Evolutionary conservation across 768 basidiomycete species (phyloP), one percentile per base, ranked within the genome.

Genomic region (Mycena albidolilacea): DNA sequence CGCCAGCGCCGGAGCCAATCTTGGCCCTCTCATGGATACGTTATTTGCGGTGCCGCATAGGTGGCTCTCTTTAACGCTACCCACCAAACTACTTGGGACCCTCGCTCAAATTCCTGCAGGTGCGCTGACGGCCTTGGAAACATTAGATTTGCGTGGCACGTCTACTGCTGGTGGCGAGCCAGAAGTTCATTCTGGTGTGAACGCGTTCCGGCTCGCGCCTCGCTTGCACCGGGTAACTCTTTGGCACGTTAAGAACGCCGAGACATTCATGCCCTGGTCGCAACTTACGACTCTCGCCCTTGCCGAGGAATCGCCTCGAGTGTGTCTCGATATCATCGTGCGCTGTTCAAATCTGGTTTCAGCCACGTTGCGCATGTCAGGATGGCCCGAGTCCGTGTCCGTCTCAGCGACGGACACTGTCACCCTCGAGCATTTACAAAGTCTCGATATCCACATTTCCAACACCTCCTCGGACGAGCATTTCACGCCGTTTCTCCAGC

Each of bases 401-500:
- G 39, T 58, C 15, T 15, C 35, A 17, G 66, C 64, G 10, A 38
- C 59, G 21, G 72, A 69, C 38, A 37, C 59, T 38, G 67, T 64
- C 35, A 64, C 63, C 7, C 61, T 73, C 19, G 48, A 59, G 9
- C 30, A 58, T 55, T n/a, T 68, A 7, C 39, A 46, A 23, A 64
- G 38, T 17, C 67, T 73, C 44, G 72, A 73, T 48, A 68, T 73
- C 44, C 61, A 69, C 67, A 64, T 68, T 46, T 62, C 67, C 35
- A 69, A 73, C 15, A 73, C 72, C 37, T 68, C 66, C 6, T 68
- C 66, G 14, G 64, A 63, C 39, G 72, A 67, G 44, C 72, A 68
- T 54, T 69, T 73, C 38, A 65, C 72, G 39, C 67, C 72, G 7
- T 68, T 73, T 55, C 63, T 73, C 23, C 72, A 73, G 54, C 63